These are phyloP conservation scores for Lachnellula hyalina DNA, from an alignment of 2,329 filamentous ascomycete species.

Conservation along the genomic window DNA sequence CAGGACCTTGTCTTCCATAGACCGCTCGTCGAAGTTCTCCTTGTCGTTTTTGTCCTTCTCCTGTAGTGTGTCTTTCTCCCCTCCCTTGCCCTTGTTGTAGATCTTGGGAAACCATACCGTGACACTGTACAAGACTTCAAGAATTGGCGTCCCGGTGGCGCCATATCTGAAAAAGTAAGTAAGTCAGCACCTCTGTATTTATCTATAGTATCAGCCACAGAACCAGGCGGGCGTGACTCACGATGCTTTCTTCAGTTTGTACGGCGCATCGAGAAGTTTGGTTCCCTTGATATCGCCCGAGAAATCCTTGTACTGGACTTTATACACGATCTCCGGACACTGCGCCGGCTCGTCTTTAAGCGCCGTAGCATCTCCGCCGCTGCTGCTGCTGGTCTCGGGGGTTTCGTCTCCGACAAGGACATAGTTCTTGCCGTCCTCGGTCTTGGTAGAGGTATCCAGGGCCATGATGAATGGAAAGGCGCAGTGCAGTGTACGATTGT, in stretches of 20 bases:
- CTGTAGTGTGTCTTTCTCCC: conserved; percentile 4
- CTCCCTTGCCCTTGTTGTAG: conserved; percentile 11
- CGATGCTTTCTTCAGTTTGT: conserved; percentile 20
- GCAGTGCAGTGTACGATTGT: no score
- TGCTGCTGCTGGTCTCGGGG: background rate
- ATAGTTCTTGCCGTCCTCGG: background rate
- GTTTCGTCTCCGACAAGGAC: background rate
- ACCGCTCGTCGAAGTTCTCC: conserved; percentile 19
- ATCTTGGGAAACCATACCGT: conserved; percentile 22
- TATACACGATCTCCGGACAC: conserved; percentile 20
- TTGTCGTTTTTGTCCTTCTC: conserved; percentile 13
- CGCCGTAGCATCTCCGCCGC: conserved; percentile 8
- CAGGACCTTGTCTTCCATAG: conserved; percentile 22
- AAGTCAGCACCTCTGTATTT: no score
- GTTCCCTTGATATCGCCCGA: conserved; percentile 20
- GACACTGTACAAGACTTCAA: conserved; percentile 21
- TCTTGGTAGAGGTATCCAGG: background rate
- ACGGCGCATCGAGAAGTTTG: conserved; percentile 18
- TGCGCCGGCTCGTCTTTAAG: conserved; percentile 10
- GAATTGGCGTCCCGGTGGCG: conserved; percentile 16
- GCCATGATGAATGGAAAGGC: background rate
- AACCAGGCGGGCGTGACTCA: background rate
- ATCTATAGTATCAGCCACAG: background rate
- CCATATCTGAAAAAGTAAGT: conserved; percentile 13
- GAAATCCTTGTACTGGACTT: conserved; percentile 21